Base-by-base conservation (phyloP, 148 eudicot genomes). In the Drosera capensis region DNA sequence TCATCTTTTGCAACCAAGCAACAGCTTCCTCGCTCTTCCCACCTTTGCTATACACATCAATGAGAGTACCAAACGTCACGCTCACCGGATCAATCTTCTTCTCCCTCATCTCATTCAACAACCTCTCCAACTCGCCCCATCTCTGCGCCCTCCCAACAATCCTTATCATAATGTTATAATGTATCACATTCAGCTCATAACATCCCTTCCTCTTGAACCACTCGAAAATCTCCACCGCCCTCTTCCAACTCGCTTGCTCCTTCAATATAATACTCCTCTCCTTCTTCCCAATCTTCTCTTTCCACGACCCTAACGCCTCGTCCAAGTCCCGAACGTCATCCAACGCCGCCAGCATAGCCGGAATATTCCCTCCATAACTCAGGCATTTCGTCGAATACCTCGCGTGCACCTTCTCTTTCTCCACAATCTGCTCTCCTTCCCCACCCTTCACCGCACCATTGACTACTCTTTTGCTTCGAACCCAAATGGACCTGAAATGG, bases 21-120 rank as follows among this genome's bases (percentile, higher is more conserved):
- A 67, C 46, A 16, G 96, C 96, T 43, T 68, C 65, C 39, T 72
- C 74, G 41, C 46, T 75, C 19, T 51, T 71, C 20, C 83, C 81
- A 38, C 94, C 94, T 68, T 88, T 88, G 63, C 81, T 68, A 62
- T 77, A 88, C 38, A 77, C 94, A 83, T 88, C 96, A 39, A 88
- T 83, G 41, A 88, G 68, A 39, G 94, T 88, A 26, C 94, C 96
- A 67, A 72, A 83, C 3, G 96, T 83, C 1, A 86, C 83, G 60
- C 80, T 88, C 14, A 80, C 58, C 0, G 84, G 83, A 20, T 52
- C 43, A 46, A 88, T 69, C 41, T 47, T 52, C 43, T 38, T 84
- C 62, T 23, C 41, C 66, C 46, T 62, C 96, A 88, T 88, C 54
- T 88, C 96, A 26, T 64, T 69, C 73, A 73, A 76, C 65, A 83